A percentile compares a stretch with the other conserved stretches of the same genome.
Conservation (phyloP, 352 stramenopile genomes). For the Pythium phragmitis region DNA sequence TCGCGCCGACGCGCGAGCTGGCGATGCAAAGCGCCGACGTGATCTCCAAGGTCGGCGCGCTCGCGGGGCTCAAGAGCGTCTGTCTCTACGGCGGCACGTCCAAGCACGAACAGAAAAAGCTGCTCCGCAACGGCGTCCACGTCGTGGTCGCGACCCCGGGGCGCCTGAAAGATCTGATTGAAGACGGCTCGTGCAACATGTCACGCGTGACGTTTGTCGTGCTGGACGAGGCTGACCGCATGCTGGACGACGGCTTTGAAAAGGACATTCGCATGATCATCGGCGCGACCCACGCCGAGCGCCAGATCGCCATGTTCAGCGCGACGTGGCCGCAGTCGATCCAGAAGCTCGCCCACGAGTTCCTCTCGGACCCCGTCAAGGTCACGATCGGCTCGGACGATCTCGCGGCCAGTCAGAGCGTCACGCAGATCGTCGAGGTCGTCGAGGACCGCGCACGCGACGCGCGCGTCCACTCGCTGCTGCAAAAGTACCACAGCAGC, state of each 20-base stretch:
- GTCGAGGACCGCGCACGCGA: constrained; percentile 92
- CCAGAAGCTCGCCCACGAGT: constrained; percentile 95
- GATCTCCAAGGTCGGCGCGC: constrained; percentile 90
- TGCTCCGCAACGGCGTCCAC: constrained; percentile 85
- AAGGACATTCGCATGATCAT: constrained; percentile 93
- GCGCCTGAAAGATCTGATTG: constrained; percentile 90
- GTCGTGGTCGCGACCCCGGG: constrained; percentile 96
- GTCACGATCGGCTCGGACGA: constrained; percentile 94
- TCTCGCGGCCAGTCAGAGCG: constrained; percentile 94
- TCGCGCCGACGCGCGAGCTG: constrained; percentile 93
- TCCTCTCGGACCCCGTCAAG: constrained; percentile 93
- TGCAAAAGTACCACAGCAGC: constrained; percentile 91
- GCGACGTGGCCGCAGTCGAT: constrained; percentile 97
- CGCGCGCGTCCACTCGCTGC: constrained; percentile 83
- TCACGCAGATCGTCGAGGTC: constrained; percentile 95
- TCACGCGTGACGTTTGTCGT: constrained; percentile 93
- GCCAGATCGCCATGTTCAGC: constrained; percentile 97
- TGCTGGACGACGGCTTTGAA: constrained; percentile 94
- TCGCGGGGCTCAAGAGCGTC: constrained; percentile 81
- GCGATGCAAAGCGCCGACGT: constrained; percentile 94
- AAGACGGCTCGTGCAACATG: constrained; percentile 82
- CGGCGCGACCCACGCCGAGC: constrained; percentile 65
- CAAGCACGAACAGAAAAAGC: constrained; percentile 92
- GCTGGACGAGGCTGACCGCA: constrained; percentile 96
- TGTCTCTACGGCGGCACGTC: constrained; percentile 96